A percentile compares a stretch with the other conserved stretches of the same genome.
Conservation (phyloP, 768 basidiomycete species). For the Tylopilus rubrobrunneus region DNA sequence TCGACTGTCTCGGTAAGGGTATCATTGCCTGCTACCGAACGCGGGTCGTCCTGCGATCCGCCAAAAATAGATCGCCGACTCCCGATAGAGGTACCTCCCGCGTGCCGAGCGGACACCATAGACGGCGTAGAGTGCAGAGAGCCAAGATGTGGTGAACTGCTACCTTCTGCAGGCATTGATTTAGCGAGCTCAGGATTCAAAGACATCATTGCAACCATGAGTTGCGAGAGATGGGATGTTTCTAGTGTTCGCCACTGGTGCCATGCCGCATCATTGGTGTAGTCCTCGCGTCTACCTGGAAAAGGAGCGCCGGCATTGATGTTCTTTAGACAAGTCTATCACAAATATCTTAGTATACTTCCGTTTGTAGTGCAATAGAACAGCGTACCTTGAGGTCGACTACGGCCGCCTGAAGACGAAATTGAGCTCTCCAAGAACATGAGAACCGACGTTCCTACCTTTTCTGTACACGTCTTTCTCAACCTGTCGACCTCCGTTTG, state of each 20-base stretch:
- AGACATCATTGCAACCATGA: conserved; percentile 84
- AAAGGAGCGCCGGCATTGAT: conserved; percentile 81
- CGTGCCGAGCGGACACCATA: conserved; percentile 41
- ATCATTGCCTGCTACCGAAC: conserved; percentile 13
- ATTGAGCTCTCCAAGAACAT: neutral
- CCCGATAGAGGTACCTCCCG: conserved; percentile 62
- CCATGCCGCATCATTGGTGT: conserved; percentile 79
- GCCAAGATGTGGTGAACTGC: conserved; percentile 43
- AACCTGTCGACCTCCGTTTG: conserved; percentile 73
- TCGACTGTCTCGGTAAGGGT: conserved; percentile 32
- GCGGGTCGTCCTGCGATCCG: conserved; percentile 18
- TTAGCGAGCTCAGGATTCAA: conserved; percentile 87
- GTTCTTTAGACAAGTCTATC: conserved; percentile 80
- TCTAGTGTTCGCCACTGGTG: conserved; percentile 79
- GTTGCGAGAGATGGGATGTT: conserved; percentile 78
- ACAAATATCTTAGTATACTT: conserved; percentile 8
- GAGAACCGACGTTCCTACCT: conserved; percentile 38
- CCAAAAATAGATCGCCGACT: conserved; percentile 59
- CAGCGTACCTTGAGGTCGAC: conserved; percentile 74
- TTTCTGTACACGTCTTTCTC: conserved; percentile 65
- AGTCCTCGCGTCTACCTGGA: conserved; percentile 85
- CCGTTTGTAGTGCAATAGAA: neutral
- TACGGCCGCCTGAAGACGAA: conserved; percentile 62
- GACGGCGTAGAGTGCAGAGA: conserved; percentile 51
- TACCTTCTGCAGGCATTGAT: conserved; percentile 56